phyloP scores from a whole-genome alignment of 2,329 filamentous ascomycete species.

The Neopestalotiopsis rosae region DNA sequence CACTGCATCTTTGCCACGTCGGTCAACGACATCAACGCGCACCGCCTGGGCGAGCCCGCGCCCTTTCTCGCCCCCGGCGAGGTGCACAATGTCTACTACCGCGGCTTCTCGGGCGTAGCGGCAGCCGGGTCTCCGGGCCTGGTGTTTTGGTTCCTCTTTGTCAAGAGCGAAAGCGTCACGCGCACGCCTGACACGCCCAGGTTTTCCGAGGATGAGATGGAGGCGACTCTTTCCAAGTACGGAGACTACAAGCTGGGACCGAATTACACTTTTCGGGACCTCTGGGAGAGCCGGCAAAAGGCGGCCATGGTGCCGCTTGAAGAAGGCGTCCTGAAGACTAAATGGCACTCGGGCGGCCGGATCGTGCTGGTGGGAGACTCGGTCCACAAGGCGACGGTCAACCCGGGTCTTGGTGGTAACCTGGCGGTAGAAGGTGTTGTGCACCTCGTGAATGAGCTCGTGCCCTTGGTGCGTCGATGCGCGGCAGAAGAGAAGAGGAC shows the following conservation, averaged over 20 bases:
- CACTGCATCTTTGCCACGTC: slow-evolving; percentile 13
- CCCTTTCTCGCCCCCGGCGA: background rate
- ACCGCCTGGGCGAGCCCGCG: background rate
- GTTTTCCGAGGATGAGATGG: slow-evolving; percentile 22
- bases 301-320: slow-evolving; percentile 24
- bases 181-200: slow-evolving; percentile 1
- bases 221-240: slow-evolving; percentile 21
- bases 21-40: background rate
- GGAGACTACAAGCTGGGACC: slow-evolving; percentile 24
- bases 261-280: slow-evolving; percentile 27
- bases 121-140: background rate
- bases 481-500: background rate
- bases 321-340: slow-evolving; percentile 23
- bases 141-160: slow-evolving; percentile 8
- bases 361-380: slow-evolving; percentile 24
- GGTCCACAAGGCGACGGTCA: slow-evolving; percentile 27
- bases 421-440: slow-evolving; percentile 23
- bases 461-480: slow-evolving; percentile 23
- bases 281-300: slow-evolving; percentile 23
- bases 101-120: background rate
- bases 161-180: background rate
- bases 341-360: slow-evolving; percentile 25
- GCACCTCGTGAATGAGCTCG: slow-evolving; percentile 24
- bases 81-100: slow-evolving; percentile 1
- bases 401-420: slow-evolving; percentile 26